Evolutionary conservation across 2,329 filamentous ascomycete genomes (phyloP), one percentile per base, ranked within the genome.

Genomic region (Botrytis fabae): DNA sequence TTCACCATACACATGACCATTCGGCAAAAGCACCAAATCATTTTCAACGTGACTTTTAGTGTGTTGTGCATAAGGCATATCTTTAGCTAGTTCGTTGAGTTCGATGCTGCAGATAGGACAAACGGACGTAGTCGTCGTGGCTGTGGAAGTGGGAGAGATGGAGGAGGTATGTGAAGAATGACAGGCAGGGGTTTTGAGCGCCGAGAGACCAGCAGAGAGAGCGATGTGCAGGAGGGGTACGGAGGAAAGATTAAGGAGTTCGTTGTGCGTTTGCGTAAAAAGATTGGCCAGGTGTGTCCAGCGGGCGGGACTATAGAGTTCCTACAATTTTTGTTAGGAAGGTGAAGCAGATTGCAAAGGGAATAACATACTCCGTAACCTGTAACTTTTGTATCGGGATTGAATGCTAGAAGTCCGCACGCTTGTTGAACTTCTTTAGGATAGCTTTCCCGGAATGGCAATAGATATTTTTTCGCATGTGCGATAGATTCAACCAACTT

Each of bases 21-120:
- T 98, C 38, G 96, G 96, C 72, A 99, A 83, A 61, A 98, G 88
- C 32, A 97, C 88, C 1, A 96, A 88, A 80, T 98, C 95, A 63
- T 90, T 90, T 80, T 97, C 95, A 44, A 98, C 93, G 75, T 94
- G 93, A 80, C 94, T 97, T 85, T 97, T 97, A 44, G 92, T 95
- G 82, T 99, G 96, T 80, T 97, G 93, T 4, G 96, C 96, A 79
- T 98, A 98, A 0, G 96, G 96, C 62, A 99, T 93, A 78, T 92
- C 91, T 69, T 91, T 87, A 2, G 96, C 95, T 48, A 99, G 88
- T 79, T 95, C 93, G 81, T 98, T 98, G 72, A 99, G 88, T 83
- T 99, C 96, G 0, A 92, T 96, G 65, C 92, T 96, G 85, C 96
- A 99, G 80, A 99, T 98, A 4, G 96, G 96, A 79, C 96, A 99